Conservation (phyloP, 1,284 basidiomycete genomes). For the Irpex lacteus region DNA sequence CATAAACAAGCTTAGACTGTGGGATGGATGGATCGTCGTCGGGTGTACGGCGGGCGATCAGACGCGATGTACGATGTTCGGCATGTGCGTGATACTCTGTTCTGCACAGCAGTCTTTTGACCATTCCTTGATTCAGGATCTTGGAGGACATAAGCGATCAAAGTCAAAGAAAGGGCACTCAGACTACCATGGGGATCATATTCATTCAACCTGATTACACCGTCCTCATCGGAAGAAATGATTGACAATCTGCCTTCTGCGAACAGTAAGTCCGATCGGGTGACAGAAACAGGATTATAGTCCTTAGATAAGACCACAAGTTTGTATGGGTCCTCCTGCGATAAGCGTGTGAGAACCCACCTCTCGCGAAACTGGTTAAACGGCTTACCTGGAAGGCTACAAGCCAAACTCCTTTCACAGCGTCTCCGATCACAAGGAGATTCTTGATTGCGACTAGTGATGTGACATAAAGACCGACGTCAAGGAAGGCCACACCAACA, state of each 20-base stretch:
- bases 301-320: conserved; percentile 84
- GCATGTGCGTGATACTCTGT: conserved; percentile 85
- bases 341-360: background rate
- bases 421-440: conserved; percentile 86
- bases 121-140: conserved; percentile 87
- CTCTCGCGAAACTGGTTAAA: conserved; percentile 8
- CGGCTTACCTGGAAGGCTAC: conserved; percentile 83
- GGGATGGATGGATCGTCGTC: conserved; percentile 67
- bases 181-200: conserved; percentile 80
- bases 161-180: conserved; percentile 1
- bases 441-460: conserved; percentile 91
- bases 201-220: conserved; percentile 80
- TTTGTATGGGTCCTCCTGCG: conserved; percentile 95
- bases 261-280: conserved; percentile 83
- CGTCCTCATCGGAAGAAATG: conserved; percentile 81
- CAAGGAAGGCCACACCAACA: conserved; percentile 93
- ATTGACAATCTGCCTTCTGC: conserved; percentile 79
- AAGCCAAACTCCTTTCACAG: conserved; percentile 86
- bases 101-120: conserved; percentile 71
- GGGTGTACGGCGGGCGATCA: conserved; percentile 72
- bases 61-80: conserved; percentile 66
- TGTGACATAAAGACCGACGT: conserved; percentile 92
- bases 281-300: conserved; percentile 59
- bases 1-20: conserved; percentile 73
- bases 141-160: conserved; percentile 27